A percentile compares a stretch with the other conserved stretches of the same genome.
Evolutionary conservation across 2,329 filamentous ascomycete species (phyloP).

Genomic region (Ceratocystis ficicola): DNA sequence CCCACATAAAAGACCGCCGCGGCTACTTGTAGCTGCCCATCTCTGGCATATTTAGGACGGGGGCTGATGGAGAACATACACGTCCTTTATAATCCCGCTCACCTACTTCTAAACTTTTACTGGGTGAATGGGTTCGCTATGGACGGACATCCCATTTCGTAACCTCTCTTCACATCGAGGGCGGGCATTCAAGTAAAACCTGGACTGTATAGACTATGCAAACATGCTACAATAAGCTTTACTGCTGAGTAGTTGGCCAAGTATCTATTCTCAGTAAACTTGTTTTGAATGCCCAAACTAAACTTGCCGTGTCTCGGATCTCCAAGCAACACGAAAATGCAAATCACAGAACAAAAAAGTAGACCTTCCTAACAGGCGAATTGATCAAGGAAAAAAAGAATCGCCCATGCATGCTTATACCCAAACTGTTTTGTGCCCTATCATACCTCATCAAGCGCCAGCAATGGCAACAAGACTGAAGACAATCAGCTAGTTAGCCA

Average conservation of each 20-base stretch:
- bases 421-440: slow-evolving; percentile 12
- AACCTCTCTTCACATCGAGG: background rate
- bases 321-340: slow-evolving; percentile 20
- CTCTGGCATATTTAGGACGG: slow-evolving; percentile 23
- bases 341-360: slow-evolving; percentile 21
- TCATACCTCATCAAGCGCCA: slow-evolving; percentile 13
- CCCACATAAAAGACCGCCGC: slow-evolving; percentile 19
- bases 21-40: slow-evolving; percentile 25
- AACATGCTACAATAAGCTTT: background rate
- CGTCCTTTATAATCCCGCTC: slow-evolving; percentile 51
- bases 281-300: slow-evolving; percentile 22
- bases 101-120: slow-evolving; percentile 27
- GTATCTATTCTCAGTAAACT: slow-evolving; percentile 17
- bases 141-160: slow-evolving; percentile 39
- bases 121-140: slow-evolving; percentile 50
- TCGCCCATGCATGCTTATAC: slow-evolving; percentile 18
- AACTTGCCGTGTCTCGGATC: slow-evolving; percentile 17
- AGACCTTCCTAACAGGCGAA: slow-evolving; percentile 16
- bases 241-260: background rate
- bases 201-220: background rate
- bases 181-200: background rate
- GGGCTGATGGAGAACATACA: slow-evolving; percentile 42
- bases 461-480: background rate
- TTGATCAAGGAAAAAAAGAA: slow-evolving; percentile 17
- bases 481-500: background rate